Base-by-base conservation (phyloP, 2,329 filamentous ascomycete species). In the Onygena corvina region DNA sequence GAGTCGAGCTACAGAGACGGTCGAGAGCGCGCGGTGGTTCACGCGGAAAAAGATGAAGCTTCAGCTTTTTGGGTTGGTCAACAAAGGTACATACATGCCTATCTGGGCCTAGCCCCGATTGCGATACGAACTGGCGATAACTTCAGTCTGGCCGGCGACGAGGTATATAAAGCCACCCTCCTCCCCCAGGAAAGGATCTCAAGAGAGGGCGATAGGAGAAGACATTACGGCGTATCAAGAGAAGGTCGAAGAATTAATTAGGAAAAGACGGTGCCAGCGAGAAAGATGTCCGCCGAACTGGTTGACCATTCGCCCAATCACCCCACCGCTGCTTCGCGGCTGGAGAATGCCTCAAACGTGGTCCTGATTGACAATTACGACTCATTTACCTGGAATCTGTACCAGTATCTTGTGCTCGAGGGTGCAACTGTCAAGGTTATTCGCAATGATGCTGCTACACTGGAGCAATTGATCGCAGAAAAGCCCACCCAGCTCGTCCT, bases 301-400 rank as follows among this genome's bases (percentile, higher is more conserved):
- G 73, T 83, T 54, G 90, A 95, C 64, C 82, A 95, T 67, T 95
- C 90, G 52, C 88, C 89, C 60, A 65, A 61, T 60, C 82, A 94
- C 67, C 85, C 86, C 52, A 77, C 83, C 55, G 82, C 84, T 47
- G 81, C 82, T 25, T 73, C 81, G 47, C 80, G 81, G 30, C 74
- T 95, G 48, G 66, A 83, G 20, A 88, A 81, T 46, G 92, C 92
- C 21, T 85, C 84, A 50, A 96, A 96, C 67, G 76, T 98, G 51
- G 78, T 98, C 54, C 76, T 98, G 55, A 95, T 98, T 61, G 92
- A 98, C 74, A 98, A 98, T 70, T 98, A 96, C 68, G 92, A 98
- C 68, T 96, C 92, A 2, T 98, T 98, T 67, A 95, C 90, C 52
- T 98, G 89, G 87, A 98, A 98, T 63, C 87, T 98, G 52, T 98